Evolutionary conservation across 2,329 filamentous ascomycete species (phyloP).

Genomic region (Neopestalotiopsis rosae): DNA sequence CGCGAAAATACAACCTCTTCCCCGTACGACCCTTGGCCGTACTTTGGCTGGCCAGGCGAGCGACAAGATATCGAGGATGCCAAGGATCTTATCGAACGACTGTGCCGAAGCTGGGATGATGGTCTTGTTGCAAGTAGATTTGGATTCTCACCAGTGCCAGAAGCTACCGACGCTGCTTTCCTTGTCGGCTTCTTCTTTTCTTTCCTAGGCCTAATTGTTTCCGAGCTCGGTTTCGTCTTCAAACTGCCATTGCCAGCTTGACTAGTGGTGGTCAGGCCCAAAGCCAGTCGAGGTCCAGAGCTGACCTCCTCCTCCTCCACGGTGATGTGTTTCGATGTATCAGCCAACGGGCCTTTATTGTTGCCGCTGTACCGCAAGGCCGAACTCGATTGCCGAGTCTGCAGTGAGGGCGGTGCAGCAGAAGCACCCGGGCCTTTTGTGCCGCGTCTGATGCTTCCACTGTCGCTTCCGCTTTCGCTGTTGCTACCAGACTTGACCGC

Average conservation of each 20-base stretch:
- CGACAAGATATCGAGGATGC: constrained; percentile 34
- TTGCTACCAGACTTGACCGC: constrained; percentile 51
- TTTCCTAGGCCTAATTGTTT: constrained; percentile 94
- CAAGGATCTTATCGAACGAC: constrained; percentile 45
- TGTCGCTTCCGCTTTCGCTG: constrained; percentile 71
- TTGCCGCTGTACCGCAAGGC: constrained; percentile 71
- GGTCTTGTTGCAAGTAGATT: constrained; percentile 32
- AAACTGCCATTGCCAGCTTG: constrained; percentile 74
- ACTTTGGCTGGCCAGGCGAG: constrained; percentile 39
- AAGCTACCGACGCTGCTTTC: constrained; percentile 74
- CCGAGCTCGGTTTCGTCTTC: constrained; percentile 86
- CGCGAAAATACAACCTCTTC: constrained; percentile 34
- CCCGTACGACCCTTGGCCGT: constrained; percentile 39
- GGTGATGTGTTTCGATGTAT: constrained; percentile 87
- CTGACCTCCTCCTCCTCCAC: constrained; percentile 96
- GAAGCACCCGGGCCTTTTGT: constrained; percentile 47
- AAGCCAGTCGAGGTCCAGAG: constrained; percentile 83
- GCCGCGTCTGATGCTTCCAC: constrained; percentile 55
- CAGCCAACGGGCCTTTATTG: constrained; percentile 68
- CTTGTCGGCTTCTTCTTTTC: constrained; percentile 82
- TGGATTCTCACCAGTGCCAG: constrained; percentile 72
- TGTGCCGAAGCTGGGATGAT: constrained; percentile 42
- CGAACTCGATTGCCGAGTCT: constrained; percentile 69
- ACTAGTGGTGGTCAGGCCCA: constrained; percentile 69
- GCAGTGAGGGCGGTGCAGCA: constrained; percentile 56